A percentile compares a stretch with the other conserved stretches of the same genome.
These are phyloP conservation scores for Raphidocelis subcapitata DNA, from an alignment of 139 green algal genomes.

Conservation along the genomic window DNA sequence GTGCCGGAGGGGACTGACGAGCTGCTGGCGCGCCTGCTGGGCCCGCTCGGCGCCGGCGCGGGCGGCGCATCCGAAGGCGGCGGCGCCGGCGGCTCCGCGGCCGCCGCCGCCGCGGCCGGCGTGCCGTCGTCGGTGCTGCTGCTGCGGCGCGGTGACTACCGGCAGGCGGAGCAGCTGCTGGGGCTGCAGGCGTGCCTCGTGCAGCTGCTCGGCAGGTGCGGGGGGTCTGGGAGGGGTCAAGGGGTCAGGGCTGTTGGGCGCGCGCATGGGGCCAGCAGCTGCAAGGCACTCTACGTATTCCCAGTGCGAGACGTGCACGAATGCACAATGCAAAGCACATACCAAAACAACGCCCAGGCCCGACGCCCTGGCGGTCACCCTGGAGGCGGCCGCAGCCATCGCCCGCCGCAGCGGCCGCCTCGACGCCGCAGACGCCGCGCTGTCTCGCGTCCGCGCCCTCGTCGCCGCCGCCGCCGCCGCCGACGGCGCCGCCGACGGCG, in stretches of 20 bases:
- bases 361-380: background rate
- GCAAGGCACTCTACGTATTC: no score
- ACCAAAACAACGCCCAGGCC: no score
- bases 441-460: background rate
- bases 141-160: background rate
- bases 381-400: slow-evolving; percentile 11
- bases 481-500: no score
- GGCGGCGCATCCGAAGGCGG: no score
- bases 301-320: background rate
- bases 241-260: no score
- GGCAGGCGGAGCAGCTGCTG: slow-evolving; percentile 13
- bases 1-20: no score
- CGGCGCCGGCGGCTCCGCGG: no score
- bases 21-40: slow-evolving; percentile 12
- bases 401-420: slow-evolving; percentile 3
- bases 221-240: no score
- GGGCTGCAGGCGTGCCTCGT: slow-evolving; percentile 4
- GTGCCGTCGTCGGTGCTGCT: background rate
- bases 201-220: slow-evolving; percentile 3
- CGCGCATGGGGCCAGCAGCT: no score
- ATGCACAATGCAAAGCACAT: background rate
- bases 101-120: background rate
- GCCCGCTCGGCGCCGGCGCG: background rate
- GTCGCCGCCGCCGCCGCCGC: no score
- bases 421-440: slow-evolving; percentile 11